Percentiles rank a stretch among this genome's conserved stretches.
Conservation (phyloP, 345 rosid genomes). For the Cardiospermum halicacabum region DNA sequence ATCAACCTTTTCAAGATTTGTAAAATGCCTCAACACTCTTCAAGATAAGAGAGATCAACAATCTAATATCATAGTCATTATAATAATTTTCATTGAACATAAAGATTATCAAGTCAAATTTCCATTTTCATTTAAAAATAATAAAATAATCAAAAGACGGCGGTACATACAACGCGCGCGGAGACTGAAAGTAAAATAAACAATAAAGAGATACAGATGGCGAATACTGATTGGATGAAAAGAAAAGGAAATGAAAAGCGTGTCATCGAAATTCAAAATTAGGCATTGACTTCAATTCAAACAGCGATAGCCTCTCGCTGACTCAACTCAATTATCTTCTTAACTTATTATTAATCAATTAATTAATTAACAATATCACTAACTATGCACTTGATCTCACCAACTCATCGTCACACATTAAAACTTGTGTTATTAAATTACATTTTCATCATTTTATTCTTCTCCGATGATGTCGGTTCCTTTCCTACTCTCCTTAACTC, state of each 20-base stretch:
- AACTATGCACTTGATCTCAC: not conserved
- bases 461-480: not conserved
- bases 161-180: no score
- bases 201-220: no score
- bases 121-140: no score
- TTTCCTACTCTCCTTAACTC: constrained; percentile 9
- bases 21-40: no score
- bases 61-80: no score
- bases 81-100: no score
- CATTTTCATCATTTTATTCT: not conserved
- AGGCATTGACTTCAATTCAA: constrained; percentile 29
- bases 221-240: no score
- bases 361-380: not conserved
- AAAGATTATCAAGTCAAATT: no score
- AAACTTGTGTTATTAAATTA: not conserved
- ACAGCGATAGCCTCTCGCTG: not conserved
- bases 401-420: not conserved
- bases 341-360: not conserved
- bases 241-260: constrained; percentile 21
- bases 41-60: no score
- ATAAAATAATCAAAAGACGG: no score
- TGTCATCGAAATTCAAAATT: constrained; percentile 20
- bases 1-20: no score
- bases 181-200: no score
- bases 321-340: not conserved